Base-by-base conservation (phyloP, 2,329 filamentous ascomycete species). In the Cercospora canescens region DNA sequence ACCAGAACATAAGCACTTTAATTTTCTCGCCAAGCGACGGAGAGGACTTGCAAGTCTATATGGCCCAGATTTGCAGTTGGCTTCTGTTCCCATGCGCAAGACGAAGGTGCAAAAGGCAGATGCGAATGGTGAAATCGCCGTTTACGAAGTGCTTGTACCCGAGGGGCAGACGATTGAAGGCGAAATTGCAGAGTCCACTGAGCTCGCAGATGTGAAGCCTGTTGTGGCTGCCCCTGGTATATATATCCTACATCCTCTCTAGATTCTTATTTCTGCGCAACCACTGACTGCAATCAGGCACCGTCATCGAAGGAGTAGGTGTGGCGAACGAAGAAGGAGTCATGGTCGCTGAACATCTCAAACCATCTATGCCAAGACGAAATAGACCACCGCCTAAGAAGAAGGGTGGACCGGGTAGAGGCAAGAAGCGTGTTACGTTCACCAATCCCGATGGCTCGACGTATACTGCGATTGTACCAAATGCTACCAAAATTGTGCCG, bases 81-180 rank as follows among this genome's bases (percentile, higher is more conserved):
- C 68, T 21, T 54, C 68, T 8, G 73, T 73, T 1, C 66, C 87
- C 4, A 91, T 95, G 73, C 89, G 91, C 7, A 91, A 91, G 74
- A 92, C 91, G 0, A 95, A 91, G 24, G 91, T 97, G 61, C 88
- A 91, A 72, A 89, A 90, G 70, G 82, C 90, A 11, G 89, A 90
- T 4, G 87, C 88, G 1, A 85, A 84, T 26, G 94, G 94, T 26
- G 94, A 94, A 72, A 86, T 92, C 9, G 92, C 91, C 67, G 89
- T 94, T 1, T 93, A 95, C 77, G 92, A 96, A 73, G 88, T 95
- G 7, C 91, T 92, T 21, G 85, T 96, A 4, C 87, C 88, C 5
- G 91, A 94, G 64, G 93, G 93, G 0, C 91, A 95, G 76, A 82
- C 83, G 5, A 86, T 96, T 0, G 91, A 94, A 69, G 93, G 93